Conservation (phyloP, 441 rosid genomes). For the Pelargonium australe region DNA sequence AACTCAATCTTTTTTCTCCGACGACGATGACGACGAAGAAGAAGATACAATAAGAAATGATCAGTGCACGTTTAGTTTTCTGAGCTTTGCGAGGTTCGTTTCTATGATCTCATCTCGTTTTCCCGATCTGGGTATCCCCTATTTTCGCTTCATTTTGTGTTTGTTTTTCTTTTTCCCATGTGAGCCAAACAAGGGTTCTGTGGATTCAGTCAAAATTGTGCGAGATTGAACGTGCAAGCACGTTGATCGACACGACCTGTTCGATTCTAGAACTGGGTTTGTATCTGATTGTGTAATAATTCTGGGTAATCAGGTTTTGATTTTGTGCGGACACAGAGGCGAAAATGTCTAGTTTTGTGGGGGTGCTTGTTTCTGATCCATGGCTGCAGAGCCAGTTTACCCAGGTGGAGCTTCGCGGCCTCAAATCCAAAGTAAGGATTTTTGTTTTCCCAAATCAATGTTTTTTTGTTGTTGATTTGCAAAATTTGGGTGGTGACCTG, state of each 20-base stretch:
- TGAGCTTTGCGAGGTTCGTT: constrained; percentile 4
- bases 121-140: constrained; percentile 3
- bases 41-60: neutral
- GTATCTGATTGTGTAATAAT: constrained; percentile 7
- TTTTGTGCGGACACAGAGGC: constrained; percentile 8
- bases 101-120: constrained; percentile 2
- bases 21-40: neutral
- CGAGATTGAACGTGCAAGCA: constrained; percentile 17
- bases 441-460: constrained; percentile 4
- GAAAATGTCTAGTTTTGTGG: constrained; percentile 80
- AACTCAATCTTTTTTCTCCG: neutral
- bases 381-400: constrained; percentile 99
- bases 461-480: constrained; percentile 5
- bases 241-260: neutral
- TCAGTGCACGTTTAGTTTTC: neutral
- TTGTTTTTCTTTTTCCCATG: too few relatives aligned
- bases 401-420: constrained; percentile 90
- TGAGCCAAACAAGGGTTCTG: too few relatives aligned
- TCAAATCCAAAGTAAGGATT: constrained; percentile 65
- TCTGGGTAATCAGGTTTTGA: neutral
- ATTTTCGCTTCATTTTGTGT: neutral
- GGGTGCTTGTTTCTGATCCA: constrained; percentile 91
- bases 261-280: constrained; percentile 20
- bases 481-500: constrained; percentile 6
- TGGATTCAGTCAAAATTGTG: constrained; percentile 4